Evolutionary conservation across 2,329 filamentous ascomycete genomes (phyloP).

Genomic region (Lojkania enalia): DNA sequence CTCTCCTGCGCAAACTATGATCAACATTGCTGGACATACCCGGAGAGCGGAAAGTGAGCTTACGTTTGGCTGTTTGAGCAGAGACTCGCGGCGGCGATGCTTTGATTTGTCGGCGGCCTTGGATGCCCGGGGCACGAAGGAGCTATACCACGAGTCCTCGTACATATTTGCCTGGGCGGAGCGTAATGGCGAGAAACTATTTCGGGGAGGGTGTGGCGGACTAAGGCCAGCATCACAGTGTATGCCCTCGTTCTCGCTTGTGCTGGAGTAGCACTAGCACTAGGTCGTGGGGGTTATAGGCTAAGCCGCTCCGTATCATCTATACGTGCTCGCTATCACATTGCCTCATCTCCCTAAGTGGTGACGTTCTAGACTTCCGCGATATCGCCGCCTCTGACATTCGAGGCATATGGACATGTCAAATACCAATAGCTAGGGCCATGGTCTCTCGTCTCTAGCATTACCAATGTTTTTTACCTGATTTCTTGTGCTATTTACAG

Average conservation of each 20-base stretch:
- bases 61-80: constrained; percentile 61
- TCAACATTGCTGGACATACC: constrained; percentile 46
- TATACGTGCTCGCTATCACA: constrained; percentile 1
- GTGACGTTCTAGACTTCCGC: constrained; percentile 25
- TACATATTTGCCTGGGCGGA: constrained; percentile 59
- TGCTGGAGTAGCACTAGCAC: not conserved
- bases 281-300: constrained; percentile 1
- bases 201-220: not conserved
- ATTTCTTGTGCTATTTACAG: constrained; percentile 6
- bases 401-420: constrained; percentile 3
- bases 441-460: not conserved
- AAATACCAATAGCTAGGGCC: constrained; percentile 11
- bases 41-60: constrained; percentile 42
- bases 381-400: constrained; percentile 6
- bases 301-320: constrained; percentile 9
- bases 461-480: constrained; percentile 20
- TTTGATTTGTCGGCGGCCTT: constrained; percentile 54
- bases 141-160: constrained; percentile 80
- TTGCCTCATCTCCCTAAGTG: constrained; percentile 5
- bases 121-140: constrained; percentile 67
- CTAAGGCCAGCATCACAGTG: not conserved
- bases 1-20: constrained; percentile 54
- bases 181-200: not conserved
- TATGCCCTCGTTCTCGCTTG: constrained; percentile 7
- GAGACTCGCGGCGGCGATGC: constrained; percentile 69